Percentiles rank a stretch among this genome's conserved stretches.
Conservation (phyloP, 768 basidiomycete species). For the Boletus barrowsii region DNA sequence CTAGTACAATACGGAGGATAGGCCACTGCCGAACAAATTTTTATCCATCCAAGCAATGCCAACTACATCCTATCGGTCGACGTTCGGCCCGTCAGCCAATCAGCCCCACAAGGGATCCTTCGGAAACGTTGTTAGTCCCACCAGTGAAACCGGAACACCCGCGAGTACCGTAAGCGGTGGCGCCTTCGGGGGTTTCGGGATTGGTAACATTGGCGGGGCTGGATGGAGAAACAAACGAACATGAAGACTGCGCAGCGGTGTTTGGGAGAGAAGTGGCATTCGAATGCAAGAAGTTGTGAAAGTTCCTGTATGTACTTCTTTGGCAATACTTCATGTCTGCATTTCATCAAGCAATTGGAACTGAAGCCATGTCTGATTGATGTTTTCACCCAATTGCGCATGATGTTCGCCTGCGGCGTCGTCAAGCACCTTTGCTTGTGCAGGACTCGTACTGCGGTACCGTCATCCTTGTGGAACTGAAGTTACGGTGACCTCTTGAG, state of each 20-base stretch:
- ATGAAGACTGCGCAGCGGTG: constrained; percentile 8
- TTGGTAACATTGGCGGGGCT: constrained; percentile 38
- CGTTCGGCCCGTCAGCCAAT: constrained; percentile 45
- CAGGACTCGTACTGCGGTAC: no score
- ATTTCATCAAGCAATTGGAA: neutral
- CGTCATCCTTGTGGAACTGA: no score
- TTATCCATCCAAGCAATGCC: constrained; percentile 74
- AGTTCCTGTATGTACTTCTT: constrained; percentile 12
- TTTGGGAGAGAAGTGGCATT: neutral
- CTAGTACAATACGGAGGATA: constrained; percentile 86
- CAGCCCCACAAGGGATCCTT: constrained; percentile 23
- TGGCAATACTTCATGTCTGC: constrained; percentile 10
- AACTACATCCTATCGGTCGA: constrained; percentile 60
- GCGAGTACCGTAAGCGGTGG: constrained; percentile 33
- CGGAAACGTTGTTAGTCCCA: constrained; percentile 20
- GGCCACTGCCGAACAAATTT: constrained; percentile 79
- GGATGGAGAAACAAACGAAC: constrained; percentile 26
- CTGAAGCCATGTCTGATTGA: neutral
- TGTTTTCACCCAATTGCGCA: no score
- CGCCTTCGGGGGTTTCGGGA: constrained; percentile 48
- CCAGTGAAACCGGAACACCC: constrained; percentile 21
- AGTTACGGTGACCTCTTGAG: no score
- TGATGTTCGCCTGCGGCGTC: no score
- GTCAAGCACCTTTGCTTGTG: no score
- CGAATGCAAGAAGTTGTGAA: constrained; percentile 3